Base-by-base conservation (phyloP, 208 protist species). In the Trypanosoma congolense region DNA sequence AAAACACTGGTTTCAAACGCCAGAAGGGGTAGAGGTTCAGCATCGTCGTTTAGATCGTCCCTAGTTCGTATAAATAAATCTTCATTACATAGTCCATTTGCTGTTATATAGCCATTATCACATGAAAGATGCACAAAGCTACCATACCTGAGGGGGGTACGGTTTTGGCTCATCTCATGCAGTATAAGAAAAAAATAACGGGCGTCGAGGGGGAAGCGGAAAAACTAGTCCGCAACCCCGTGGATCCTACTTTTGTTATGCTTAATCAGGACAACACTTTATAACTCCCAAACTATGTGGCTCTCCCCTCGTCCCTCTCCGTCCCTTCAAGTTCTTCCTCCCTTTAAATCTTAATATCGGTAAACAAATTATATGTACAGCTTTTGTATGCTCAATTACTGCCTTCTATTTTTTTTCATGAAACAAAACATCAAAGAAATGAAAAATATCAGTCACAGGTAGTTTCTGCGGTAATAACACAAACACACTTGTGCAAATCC, bases 101-200 rank as follows among this genome's bases (percentile, higher is more conserved):
- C 70, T 16, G 65, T 69, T 10, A 90, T 57, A 59, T 73, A 90
- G n/a, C 83, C 83, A 38, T 90, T 71, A 16, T 61, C 54, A 61
- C 83, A 90, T 42, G 75, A 74, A 26, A 90, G 65, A 50, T 79
- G 73, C 24, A 86, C 60, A 56, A 84, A 66, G 0, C 73, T 66
- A 30, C 73, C 67, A 43, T 82, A 74, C 48, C 77, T 80, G 10
- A 90, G 56, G 6, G 65, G 65, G 10, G 65, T 52, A 16, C 69
- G 75, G 26, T 56, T 76, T 46, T 78, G 78, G 33, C 83, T 75
- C 76, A 86, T 86, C 1, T 46, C 42, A 9, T 9, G 6, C 10
- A 46, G 42, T 12, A 6, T 16, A 38, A 12, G 33, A 38, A 16
- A 12, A 12, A 12, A 38, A 38, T 38, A 38, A n/a, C n/a, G n/a